Evolutionary conservation across 2,329 filamentous ascomycete genomes (phyloP).

Genomic region (Calonectria leucothoes): DNA sequence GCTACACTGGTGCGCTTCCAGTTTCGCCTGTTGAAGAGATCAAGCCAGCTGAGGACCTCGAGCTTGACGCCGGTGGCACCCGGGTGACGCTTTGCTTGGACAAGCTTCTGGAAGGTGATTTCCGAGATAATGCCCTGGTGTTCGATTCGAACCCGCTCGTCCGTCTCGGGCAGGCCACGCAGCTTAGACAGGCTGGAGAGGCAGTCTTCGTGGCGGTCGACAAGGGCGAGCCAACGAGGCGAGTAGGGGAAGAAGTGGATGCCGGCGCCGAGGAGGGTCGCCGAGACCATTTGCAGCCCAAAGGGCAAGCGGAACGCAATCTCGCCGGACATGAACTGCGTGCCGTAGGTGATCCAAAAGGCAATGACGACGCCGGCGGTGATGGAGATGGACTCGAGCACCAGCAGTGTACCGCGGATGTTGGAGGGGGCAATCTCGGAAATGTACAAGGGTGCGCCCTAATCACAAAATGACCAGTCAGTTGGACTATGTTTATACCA

Average conservation of each 20-base stretch:
- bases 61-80: slow-evolving; percentile 50
- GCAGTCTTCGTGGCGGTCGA: slow-evolving; percentile 51
- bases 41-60: slow-evolving; percentile 57
- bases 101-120: slow-evolving; percentile 54
- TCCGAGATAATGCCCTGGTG: slow-evolving; percentile 62
- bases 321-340: slow-evolving; percentile 53
- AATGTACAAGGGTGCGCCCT: slow-evolving; percentile 40
- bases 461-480: not conserved
- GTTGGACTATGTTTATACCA: too few species aligned
- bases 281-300: slow-evolving; percentile 51
- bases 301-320: slow-evolving; percentile 59
- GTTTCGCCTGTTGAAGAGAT: slow-evolving; percentile 54
- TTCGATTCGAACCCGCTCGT: slow-evolving; percentile 57
- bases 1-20: slow-evolving; percentile 17
- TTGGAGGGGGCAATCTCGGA: slow-evolving; percentile 44
- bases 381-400: slow-evolving; percentile 47
- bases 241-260: slow-evolving; percentile 59
- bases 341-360: slow-evolving; percentile 54
- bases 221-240: slow-evolving; percentile 57
- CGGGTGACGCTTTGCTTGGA: slow-evolving; percentile 9
- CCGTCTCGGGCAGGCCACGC: slow-evolving; percentile 52
- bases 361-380: slow-evolving; percentile 45
- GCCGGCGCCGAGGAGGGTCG: slow-evolving; percentile 45
- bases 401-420: slow-evolving; percentile 43
- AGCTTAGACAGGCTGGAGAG: slow-evolving; percentile 51